A percentile compares a stretch with the other conserved stretches of the same genome.
Conservation (phyloP, 345 rosid species). For the Punica granatum region DNA sequence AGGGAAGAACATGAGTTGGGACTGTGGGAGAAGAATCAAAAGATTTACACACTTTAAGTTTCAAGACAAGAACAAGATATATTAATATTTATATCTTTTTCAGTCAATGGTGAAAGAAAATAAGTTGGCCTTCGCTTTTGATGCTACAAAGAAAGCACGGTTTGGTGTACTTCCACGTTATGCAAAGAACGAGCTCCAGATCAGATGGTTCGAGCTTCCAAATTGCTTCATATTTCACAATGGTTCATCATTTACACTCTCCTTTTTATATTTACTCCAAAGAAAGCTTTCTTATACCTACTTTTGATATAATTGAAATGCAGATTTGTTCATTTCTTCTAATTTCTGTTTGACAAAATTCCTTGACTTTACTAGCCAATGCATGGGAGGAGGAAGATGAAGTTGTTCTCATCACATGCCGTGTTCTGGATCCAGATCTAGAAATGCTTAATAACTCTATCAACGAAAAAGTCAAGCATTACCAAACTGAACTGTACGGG, state of each 20-base stretch:
- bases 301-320: too few relatives aligned
- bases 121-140: constrained; percentile 61
- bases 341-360: too few relatives aligned
- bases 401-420: constrained; percentile 78
- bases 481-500: constrained; percentile 61
- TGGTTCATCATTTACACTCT: constrained; percentile 30
- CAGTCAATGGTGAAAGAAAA: constrained; percentile 92
- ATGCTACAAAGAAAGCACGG: constrained; percentile 69
- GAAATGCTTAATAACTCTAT: constrained; percentile 61
- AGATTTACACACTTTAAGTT: neutral
- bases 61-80: too few relatives aligned
- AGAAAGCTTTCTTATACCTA: neutral
- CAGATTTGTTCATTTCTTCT: too few relatives aligned
- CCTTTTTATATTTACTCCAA: too few relatives aligned
- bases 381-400: constrained; percentile 99
- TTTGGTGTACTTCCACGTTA: constrained; percentile 92
- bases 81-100: too few relatives aligned
- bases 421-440: constrained; percentile 64
- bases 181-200: constrained; percentile 67
- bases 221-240: constrained; percentile 91
- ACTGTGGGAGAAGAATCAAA: too few relatives aligned
- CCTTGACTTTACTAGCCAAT: constrained; percentile 41
- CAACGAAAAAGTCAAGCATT: constrained; percentile 61
- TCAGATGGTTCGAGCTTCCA: constrained; percentile 98
- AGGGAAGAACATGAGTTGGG: too few relatives aligned